Base-by-base conservation (phyloP, 2,329 filamentous ascomycete species). In the Fusarium pilosicola region DNA sequence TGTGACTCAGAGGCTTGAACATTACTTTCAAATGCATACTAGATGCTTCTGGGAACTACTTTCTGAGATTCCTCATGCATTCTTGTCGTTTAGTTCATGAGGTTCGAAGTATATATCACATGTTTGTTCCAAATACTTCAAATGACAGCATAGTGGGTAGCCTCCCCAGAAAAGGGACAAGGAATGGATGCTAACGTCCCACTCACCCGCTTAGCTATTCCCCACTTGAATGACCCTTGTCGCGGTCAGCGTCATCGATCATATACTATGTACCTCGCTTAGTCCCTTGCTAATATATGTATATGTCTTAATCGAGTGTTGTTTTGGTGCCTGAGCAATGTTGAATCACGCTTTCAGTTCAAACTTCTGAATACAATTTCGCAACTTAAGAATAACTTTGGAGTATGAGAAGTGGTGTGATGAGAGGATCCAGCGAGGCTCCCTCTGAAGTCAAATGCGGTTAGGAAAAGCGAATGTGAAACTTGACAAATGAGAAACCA, bases 61-160 rank as follows among this genome's bases (percentile, higher is more conserved):
- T 24, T 36, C 39, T n/a, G 39, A 30, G 34, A 34, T 34, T 42
- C 42, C 41, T 45, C 32, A 44, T 44, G 28, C 44, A 51, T 48
- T 58, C 42, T 34, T 30, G 65, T 69, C 38, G 44, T 64, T 22
- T 56, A 63, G 36, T 39, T 60, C 48, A 60, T 66, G 52, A 58
- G 48, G 52, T 58, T 61, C 24, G 30, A 22, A 34, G n/a, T 28
- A 67, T 45, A 55, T 66, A 73, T 70, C 65, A 64, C 54, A 58
- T 59, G 70, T 63, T 34, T 57, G 56, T 32, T 68, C 42, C 28
- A 61, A 65, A 22, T 41, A 34, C 36, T 42, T 52, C 49, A 56
- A 60, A 73, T 73, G 71, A 73, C 71, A 71, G 34, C 71, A 73
- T 74, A 59, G 62, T 74, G 71, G 57, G 30, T 54, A 70, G 26